phyloP scores from a whole-genome alignment of 139 green algal genomes.

The Chlamydomonas applanata region DNA sequence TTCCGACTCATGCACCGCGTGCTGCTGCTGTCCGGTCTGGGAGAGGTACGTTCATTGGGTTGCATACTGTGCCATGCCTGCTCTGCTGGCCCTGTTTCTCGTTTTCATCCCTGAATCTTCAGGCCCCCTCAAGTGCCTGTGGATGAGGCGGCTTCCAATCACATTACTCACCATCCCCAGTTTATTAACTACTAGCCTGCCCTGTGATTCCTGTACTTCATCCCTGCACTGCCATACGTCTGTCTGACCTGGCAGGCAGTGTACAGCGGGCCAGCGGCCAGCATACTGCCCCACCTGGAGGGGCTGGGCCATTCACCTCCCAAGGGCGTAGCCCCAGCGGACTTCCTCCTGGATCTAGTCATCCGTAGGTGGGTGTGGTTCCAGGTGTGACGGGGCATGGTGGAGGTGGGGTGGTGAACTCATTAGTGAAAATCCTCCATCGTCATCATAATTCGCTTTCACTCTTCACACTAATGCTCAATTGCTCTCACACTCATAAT shows the following conservation, averaged over 20 bases:
- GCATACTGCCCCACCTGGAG: conserved; percentile 38
- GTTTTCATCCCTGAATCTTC: too few species aligned
- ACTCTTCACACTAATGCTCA: too few species aligned
- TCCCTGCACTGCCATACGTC: not conserved
- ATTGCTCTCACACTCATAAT: too few species aligned
- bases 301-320: conserved; percentile 24
- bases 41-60: conserved; percentile 21
- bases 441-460: too few species aligned
- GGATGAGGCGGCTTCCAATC: too few species aligned
- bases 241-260: conserved; percentile 17
- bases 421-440: too few species aligned
- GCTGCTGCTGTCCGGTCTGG: conserved; percentile 52
- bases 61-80: not conserved
- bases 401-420: not conserved
- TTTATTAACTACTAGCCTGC: too few species aligned
- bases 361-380: conserved; percentile 49
- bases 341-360: conserved; percentile 72
- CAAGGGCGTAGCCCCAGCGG: conserved; percentile 45
- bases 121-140: too few species aligned
- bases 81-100: too few species aligned
- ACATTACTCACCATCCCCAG: too few species aligned
- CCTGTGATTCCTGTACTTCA: too few species aligned
- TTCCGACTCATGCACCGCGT: conserved; percentile 58
- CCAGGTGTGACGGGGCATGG: too few species aligned
- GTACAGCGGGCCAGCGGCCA: conserved; percentile 31